These are phyloP conservation scores for Neonectria sp. DNA, from an alignment of 2,329 filamentous ascomycete genomes.

Conservation along the genomic window DNA sequence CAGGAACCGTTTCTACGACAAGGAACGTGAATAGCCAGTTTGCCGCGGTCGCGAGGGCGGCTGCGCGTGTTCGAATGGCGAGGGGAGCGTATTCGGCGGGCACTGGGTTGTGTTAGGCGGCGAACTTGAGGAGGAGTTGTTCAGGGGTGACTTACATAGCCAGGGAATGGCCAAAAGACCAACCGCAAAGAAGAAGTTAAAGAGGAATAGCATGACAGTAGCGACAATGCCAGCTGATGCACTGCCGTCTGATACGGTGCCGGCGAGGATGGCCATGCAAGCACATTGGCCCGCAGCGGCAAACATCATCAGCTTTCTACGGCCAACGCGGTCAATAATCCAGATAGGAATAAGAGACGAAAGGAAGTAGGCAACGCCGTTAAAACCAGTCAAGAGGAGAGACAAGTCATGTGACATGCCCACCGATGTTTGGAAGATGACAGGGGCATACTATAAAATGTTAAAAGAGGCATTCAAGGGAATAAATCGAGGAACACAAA, in stretches of 20 bases:
- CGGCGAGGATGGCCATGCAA: slow-evolving; percentile 64
- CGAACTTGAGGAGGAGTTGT: neutral
- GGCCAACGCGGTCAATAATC: slow-evolving; percentile 61
- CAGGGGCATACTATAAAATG: slow-evolving; percentile 53
- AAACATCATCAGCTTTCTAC: slow-evolving; percentile 72
- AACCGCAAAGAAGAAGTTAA: slow-evolving; percentile 60
- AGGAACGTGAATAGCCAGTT: slow-evolving; percentile 57
- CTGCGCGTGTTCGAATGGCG: slow-evolving; percentile 56
- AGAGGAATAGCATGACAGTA: slow-evolving; percentile 60
- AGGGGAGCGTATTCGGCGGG: slow-evolving; percentile 61
- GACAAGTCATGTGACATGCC: slow-evolving; percentile 61
- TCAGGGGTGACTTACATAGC: slow-evolving; percentile 44
- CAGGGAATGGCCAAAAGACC: slow-evolving; percentile 58
- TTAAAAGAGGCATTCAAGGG: slow-evolving; percentile 4
- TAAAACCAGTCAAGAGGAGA: slow-evolving; percentile 68
- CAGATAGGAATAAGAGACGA: slow-evolving; percentile 52
- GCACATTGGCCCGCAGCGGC: slow-evolving; percentile 52
- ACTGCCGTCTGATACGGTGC: slow-evolving; percentile 58
- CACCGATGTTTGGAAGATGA: slow-evolving; percentile 62
- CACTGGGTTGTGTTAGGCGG: slow-evolving; percentile 41
- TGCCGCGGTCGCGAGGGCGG: slow-evolving; percentile 55
- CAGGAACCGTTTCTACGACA: slow-evolving; percentile 57
- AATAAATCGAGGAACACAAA: slow-evolving; percentile 7
- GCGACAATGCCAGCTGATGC: slow-evolving; percentile 58
- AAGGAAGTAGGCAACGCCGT: slow-evolving; percentile 57